Evolutionary conservation across 148 eudicot species (phyloP).

Genomic region (Fallopia convolvulus): DNA sequence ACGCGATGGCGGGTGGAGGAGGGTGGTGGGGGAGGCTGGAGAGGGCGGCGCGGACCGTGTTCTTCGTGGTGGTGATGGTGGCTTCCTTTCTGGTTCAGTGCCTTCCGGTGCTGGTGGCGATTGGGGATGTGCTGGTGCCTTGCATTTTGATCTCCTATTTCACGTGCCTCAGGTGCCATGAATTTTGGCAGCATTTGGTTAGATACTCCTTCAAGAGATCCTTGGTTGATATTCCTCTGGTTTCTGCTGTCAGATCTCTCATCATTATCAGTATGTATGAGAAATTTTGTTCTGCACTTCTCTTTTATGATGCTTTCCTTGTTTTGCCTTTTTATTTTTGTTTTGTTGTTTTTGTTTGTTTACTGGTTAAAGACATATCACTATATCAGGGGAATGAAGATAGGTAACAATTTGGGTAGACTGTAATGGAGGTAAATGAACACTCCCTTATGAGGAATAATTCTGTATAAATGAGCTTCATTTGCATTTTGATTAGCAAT

Average conservation of each 20-base stretch:
- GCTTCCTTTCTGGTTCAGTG: constrained; percentile 60
- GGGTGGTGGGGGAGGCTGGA: constrained; percentile 46
- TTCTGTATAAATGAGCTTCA: background rate
- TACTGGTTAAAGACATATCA: background rate
- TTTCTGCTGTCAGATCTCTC: constrained; percentile 82
- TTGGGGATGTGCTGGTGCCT: constrained; percentile 62
- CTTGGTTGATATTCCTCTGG: constrained; percentile 76
- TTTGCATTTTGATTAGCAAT: background rate
- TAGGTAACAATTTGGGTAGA: background rate
- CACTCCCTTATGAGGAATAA: background rate
- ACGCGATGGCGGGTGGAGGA: constrained; percentile 21
- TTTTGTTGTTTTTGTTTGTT: background rate
- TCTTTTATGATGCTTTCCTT: background rate
- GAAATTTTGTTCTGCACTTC: background rate
- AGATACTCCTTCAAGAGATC: constrained; percentile 73
- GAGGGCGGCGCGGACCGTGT: constrained; percentile 53
- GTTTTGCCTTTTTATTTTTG: background rate
- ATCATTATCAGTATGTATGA: constrained; percentile 52
- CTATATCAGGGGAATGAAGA: background rate
- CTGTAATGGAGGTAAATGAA: background rate
- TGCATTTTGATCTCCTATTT: constrained; percentile 62
- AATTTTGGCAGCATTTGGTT: constrained; percentile 44
- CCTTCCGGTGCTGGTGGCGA: constrained; percentile 58
- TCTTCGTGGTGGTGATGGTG: constrained; percentile 80
- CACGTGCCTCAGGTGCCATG: constrained; percentile 60